phyloP scores from a whole-genome alignment of 1,284 basidiomycete genomes.

The Phenoliferia sp. region DNA sequence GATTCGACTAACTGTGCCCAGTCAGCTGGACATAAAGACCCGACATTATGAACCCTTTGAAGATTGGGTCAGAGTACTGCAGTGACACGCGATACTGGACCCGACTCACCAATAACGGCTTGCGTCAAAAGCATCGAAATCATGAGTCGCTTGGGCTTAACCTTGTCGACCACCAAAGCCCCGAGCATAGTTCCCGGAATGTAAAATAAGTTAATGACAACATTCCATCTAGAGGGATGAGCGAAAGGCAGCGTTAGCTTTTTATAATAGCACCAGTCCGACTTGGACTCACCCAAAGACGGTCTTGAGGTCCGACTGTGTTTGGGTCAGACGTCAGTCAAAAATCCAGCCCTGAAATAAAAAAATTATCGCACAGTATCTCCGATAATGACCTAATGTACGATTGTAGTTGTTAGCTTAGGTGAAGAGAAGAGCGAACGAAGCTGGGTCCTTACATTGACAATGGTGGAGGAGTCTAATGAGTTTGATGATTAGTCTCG shows the following conservation, averaged over 20 bases:
- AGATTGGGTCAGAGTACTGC: not conserved
- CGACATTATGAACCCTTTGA: not conserved
- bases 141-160: constrained; percentile 34
- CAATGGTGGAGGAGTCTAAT: not conserved
- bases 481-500: not conserved
- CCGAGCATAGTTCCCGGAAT: constrained; percentile 64
- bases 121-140: constrained; percentile 29
- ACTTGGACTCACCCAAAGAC: not conserved
- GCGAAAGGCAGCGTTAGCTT: too few species aligned
- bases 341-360: not conserved
- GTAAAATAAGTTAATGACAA: constrained; percentile 42
- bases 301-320: not conserved
- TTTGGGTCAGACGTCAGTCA: not conserved
- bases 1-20: not conserved
- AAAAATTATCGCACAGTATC: not conserved
- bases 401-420: not conserved
- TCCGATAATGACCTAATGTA: not conserved
- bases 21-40: not conserved
- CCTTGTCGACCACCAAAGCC: constrained; percentile 60
- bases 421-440: not conserved
- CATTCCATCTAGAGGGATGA: not conserved
- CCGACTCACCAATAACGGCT: constrained; percentile 71
- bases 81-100: constrained; percentile 39
- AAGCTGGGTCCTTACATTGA: not conserved
- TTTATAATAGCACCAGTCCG: not conserved